Evolutionary conservation across 352 stramenopile genomes (phyloP), one percentile per base, ranked within the genome.

Genomic region (Pythium aristosporum): DNA sequence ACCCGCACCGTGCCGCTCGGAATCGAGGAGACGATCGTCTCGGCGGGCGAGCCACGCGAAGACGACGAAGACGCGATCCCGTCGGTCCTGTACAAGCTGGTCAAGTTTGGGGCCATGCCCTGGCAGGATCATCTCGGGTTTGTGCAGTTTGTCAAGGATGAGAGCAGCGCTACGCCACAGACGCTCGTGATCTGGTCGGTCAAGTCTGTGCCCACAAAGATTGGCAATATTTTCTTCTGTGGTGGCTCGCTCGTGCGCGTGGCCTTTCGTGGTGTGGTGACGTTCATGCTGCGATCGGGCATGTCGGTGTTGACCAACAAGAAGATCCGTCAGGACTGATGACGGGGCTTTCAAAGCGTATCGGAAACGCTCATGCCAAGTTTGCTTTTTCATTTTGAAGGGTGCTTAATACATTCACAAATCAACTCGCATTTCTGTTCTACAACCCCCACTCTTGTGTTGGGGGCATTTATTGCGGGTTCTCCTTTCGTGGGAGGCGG

Each of bases 21-120:
- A 13, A 74, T 90, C 30, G 66, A 79, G 56, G 81, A 91, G 54
- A 71, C 89, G 54, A 92, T 92, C 57, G 32, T 92, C 34, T 84
- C 76, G 7, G 80, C 51, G 2, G 84, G 84, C 20, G 23, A 78
- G 28, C 78, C 76, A 12, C 63, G 75, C 32, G 63, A 71, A 11
- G 28, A 56, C 12, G 76, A 50, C 61, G 74, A 39, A 34, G 68
- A 65, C 37, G 48, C 36, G 65, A 82, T 90, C 65, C 70, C 77
- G n/a, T 82, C 76, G 12, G 66, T 90, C 37, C 57, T 67, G 42
- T 89, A 89, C 60, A 74, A 74, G 52, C 61, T 88, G 49, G 66
- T 67, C 58, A 73, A 78, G 42, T 76, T 74, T 54, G 79, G 79
- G 1, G 65, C 66, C 23, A 71, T 88, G 46, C 65, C 74, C 2